Percentiles rank a stretch among this genome's conserved stretches.
Conservation (phyloP, 345 rosid genomes). For the Linum tenue region DNA sequence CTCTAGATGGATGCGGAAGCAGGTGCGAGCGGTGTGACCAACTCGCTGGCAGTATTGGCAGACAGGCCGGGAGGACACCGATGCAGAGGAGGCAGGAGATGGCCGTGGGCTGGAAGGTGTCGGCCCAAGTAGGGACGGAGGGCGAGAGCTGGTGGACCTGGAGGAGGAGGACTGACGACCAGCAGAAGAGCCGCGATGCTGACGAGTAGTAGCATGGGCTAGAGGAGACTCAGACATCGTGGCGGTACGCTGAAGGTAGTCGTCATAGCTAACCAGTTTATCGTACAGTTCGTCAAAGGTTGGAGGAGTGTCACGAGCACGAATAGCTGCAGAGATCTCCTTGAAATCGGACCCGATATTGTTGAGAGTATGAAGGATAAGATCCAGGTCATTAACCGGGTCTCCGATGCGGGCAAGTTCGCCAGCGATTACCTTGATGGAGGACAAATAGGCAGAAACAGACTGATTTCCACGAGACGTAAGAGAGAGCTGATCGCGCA, state of each 20-base stretch:
- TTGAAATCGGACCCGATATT: neutral
- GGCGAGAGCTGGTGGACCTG: too few relatives aligned
- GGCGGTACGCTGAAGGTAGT: too few relatives aligned
- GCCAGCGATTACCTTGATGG: neutral
- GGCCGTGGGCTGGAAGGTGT: too few relatives aligned
- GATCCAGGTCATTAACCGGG: neutral
- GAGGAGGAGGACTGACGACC: neutral
- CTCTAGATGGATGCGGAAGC: too few relatives aligned
- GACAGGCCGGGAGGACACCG: too few relatives aligned
- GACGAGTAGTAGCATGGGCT: neutral
- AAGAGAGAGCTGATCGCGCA: neutral
- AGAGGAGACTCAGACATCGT: too few relatives aligned
- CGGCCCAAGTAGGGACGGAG: too few relatives aligned
- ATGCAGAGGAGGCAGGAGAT: neutral
- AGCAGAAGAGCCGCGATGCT: too few relatives aligned
- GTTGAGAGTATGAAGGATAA: neutral
- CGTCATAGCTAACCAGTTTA: neutral
- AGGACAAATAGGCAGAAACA: neutral
- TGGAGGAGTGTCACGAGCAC: neutral
- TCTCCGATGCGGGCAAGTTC: neutral
- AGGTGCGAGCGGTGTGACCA: neutral
- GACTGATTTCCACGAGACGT: too few relatives aligned
- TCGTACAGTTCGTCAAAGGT: neutral
- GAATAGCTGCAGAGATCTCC: neutral
- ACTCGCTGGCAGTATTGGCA: neutral